Conservation (phyloP, 2,329 filamentous ascomycete species). For the Exophiala sp. region DNA sequence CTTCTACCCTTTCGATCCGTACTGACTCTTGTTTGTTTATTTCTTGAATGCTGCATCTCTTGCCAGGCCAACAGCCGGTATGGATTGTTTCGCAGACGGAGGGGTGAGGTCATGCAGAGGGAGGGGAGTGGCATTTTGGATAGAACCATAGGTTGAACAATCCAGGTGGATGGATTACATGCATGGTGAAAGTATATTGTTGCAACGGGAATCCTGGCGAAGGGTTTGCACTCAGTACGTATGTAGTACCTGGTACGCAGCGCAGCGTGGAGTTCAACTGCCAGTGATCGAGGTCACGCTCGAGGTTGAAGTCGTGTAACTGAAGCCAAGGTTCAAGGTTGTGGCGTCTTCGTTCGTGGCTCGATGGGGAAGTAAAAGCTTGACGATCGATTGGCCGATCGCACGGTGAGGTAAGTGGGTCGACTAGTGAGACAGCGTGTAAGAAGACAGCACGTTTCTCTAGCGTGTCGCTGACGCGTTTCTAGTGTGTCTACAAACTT, state of each 20-base stretch:
- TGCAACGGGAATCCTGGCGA: not conserved
- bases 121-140: not conserved
- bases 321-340: not conserved
- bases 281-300: too few relatives aligned
- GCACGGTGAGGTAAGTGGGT: not conserved
- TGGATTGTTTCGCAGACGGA: slow-evolving; percentile 4
- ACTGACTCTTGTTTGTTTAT: slow-evolving; percentile 2
- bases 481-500: not conserved
- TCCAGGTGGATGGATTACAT: not conserved
- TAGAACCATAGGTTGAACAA: not conserved
- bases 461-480: slow-evolving; percentile 15
- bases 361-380: not conserved
- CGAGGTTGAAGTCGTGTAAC: not conserved
- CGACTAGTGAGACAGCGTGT: not conserved
- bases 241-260: too few relatives aligned
- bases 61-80: slow-evolving; percentile 3
- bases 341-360: not conserved
- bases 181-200: not conserved
- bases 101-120: slow-evolving; percentile 1
- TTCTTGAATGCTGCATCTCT: not conserved
- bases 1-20: too few relatives aligned
- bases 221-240: too few relatives aligned
- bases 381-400: not conserved
- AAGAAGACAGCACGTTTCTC: not conserved
- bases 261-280: not conserved